Percentiles rank a stretch among this genome's conserved stretches.
Evolutionary conservation across 225 moss, liverwort and hornwort species (phyloP).

Genomic region (Polytrichum formosum): DNA sequence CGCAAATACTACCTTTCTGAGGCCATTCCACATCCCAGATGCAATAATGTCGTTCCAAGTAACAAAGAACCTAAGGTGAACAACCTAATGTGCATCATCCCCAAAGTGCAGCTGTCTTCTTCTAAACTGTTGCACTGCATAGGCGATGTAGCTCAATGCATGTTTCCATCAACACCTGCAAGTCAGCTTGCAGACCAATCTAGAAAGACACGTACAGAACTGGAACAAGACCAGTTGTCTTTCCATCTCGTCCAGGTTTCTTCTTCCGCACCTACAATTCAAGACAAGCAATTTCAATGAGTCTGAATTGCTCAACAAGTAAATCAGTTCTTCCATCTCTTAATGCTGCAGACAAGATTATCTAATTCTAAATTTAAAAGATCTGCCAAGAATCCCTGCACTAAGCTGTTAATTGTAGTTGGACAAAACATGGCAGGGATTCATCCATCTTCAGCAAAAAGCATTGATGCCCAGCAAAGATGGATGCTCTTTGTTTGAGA

Average conservation of each 20-base stretch:
- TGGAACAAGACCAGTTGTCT: slow-evolving; percentile 60
- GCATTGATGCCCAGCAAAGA: background rate
- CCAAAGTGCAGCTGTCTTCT: too few relatives aligned
- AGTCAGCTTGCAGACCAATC: background rate
- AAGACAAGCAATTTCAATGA: background rate
- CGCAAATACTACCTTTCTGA: too few relatives aligned
- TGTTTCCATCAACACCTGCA: too few relatives aligned
- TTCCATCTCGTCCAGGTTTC: slow-evolving; percentile 56
- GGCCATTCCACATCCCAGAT: too few relatives aligned
- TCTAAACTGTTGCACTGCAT: too few relatives aligned
- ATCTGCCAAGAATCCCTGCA: background rate
- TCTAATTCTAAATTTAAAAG: background rate
- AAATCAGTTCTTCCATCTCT: too few relatives aligned
- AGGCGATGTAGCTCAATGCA: too few relatives aligned
- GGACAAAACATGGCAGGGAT: too few relatives aligned
- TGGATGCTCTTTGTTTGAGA: background rate
- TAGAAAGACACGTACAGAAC: slow-evolving; percentile 55
- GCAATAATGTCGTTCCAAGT: too few relatives aligned
- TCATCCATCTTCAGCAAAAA: background rate
- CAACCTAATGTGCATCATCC: too few relatives aligned
- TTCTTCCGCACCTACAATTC: slow-evolving; percentile 53
- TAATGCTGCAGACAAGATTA: background rate
- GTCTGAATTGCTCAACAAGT: background rate
- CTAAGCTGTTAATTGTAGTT: background rate
- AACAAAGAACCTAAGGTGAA: too few relatives aligned